A percentile compares a stretch with the other conserved stretches of the same genome.
Conservation (phyloP, 2,329 filamentous ascomycete species). For the Claviceps pusilla region DNA sequence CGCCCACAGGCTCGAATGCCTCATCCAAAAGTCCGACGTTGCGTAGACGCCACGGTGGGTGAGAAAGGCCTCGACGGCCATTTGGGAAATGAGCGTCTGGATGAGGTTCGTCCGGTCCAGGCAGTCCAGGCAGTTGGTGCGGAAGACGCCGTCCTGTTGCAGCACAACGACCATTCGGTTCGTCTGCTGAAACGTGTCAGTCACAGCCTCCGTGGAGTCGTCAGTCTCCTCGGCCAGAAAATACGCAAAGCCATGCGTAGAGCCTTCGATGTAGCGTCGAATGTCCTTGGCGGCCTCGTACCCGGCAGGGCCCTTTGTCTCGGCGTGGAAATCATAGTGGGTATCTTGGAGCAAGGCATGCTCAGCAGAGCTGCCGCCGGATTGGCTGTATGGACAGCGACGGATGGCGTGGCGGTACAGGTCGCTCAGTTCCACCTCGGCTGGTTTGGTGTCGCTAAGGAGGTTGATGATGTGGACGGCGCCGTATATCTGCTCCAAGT, state of each 20-base stretch:
- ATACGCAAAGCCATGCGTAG: constrained; percentile 81
- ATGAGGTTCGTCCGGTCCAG: constrained; percentile 91
- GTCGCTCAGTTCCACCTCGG: constrained; percentile 69
- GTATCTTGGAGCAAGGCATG: constrained; percentile 66
- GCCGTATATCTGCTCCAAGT: constrained; percentile 74
- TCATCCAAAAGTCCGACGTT: constrained; percentile 72
- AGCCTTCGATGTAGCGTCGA: constrained; percentile 58
- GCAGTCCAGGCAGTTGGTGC: constrained; percentile 93
- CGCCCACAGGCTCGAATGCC: constrained; percentile 88
- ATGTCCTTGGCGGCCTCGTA: constrained; percentile 88
- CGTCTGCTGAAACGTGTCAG: constrained; percentile 14
- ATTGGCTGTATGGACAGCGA: constrained; percentile 55
- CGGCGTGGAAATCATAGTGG: constrained; percentile 92
- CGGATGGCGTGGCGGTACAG: constrained; percentile 66
- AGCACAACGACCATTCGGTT: constrained; percentile 51
- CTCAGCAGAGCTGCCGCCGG: constrained; percentile 39
- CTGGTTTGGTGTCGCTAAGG: constrained; percentile 75
- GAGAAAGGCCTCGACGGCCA: constrained; percentile 79
- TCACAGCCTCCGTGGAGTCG: constrained; percentile 29
- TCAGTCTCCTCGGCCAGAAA: constrained; percentile 64
- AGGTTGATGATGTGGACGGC: constrained; percentile 87
- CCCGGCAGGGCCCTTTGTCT: constrained; percentile 71
- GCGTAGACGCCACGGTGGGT: constrained; percentile 54
- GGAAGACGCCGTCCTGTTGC: constrained; percentile 89
- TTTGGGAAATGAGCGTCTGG: constrained; percentile 86